Evolutionary conservation across 2,329 filamentous ascomycete species (phyloP).

Genomic region (Chaetomiaceae sp.): DNA sequence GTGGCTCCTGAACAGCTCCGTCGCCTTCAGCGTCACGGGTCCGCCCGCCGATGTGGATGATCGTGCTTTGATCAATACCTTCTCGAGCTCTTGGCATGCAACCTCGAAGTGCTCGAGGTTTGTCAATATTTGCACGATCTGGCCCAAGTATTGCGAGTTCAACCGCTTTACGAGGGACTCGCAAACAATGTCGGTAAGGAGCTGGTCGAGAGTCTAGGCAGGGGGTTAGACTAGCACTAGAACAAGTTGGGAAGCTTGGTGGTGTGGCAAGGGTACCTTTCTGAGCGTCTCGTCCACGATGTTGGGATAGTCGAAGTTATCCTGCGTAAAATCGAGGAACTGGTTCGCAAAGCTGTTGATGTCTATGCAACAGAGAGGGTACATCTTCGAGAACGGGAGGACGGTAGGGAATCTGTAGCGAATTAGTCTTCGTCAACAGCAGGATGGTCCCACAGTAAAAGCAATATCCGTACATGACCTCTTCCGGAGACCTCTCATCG

Average conservation of each 20-base stretch:
- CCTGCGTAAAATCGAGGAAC: constrained; percentile 95
- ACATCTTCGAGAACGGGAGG: constrained; percentile 98
- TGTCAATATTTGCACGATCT: constrained; percentile 97
- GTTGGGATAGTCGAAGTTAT: constrained; percentile 86
- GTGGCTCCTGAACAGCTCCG: constrained; percentile 78
- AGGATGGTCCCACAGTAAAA: too few relatives aligned
- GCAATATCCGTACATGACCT: constrained; percentile 59
- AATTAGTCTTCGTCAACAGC: too few relatives aligned
- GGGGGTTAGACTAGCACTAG: constrained; percentile 7
- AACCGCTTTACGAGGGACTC: constrained; percentile 82
- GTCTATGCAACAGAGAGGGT: constrained; percentile 95
- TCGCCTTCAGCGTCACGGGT: constrained; percentile 74
- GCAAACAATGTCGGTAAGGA: constrained; percentile 91
- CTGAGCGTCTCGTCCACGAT: constrained; percentile 88
- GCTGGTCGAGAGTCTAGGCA: constrained; percentile 76
- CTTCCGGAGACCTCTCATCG: constrained; percentile 70
- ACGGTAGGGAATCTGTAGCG: constrained; percentile 77
- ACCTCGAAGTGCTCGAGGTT: constrained; percentile 96
- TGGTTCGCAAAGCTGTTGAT: constrained; percentile 97
- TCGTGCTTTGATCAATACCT: constrained; percentile 76
- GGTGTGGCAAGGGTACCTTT: constrained; percentile 46
- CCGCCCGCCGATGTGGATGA: constrained; percentile 77
- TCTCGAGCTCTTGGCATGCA: constrained; percentile 84
- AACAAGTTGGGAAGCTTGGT: neutral
- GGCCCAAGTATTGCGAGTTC: constrained; percentile 87